Evolutionary conservation across 345 rosid genomes (phyloP), one percentile per base, ranked within the genome.

Genomic region (Eucalyptus viminalis): DNA sequence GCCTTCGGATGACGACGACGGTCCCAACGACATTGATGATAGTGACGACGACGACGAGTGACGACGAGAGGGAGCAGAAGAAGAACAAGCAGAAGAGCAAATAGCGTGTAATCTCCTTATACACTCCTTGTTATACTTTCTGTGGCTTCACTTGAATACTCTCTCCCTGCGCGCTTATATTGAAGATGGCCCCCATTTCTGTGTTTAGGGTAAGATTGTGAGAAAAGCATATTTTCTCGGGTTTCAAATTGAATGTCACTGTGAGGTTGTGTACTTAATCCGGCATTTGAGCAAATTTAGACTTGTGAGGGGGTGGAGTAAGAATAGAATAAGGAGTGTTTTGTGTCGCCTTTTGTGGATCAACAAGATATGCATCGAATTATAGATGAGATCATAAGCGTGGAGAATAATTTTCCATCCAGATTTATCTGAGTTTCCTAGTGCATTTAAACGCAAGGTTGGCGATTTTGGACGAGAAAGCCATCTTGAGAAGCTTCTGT

Each of bases 1-100:
- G 44, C 93, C 94, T 3, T 95, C 96, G 7, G 96, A 94, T 6
- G 96, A 94, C n/a, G 95, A 94, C 3, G 88, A 76, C 2, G 91
- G 88, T 16, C 87, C 90, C 17, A 90, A 88, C 16, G 72, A 86
- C 8, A 92, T 91, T 47, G 88, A 87, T 14, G 92, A 89, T 4
- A 87, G 54, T 14, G 91, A 90, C 8, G 90, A 49, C 50, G 50
- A 89, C 7, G 90, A 72, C 50, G 51, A n/a, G 34, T 56, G 14
- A 87, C 19, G 85, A 83, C 54, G 87, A 89, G 47, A 67, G 90
- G 67, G 87, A 49, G 90, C 58, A 8, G 88, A 34, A 24, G 54
- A 56, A 87, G 83, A 86, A 44, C 40, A 58, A 44, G 24, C 83
- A n/a, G 89, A 87, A 87, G 89, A 62, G 49, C 1, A 87, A 87